A percentile compares a stretch with the other conserved stretches of the same genome.
These are phyloP conservation scores for Niveomyces coronatus DNA, from an alignment of 2,329 filamentous ascomycete genomes.

Conservation along the genomic window DNA sequence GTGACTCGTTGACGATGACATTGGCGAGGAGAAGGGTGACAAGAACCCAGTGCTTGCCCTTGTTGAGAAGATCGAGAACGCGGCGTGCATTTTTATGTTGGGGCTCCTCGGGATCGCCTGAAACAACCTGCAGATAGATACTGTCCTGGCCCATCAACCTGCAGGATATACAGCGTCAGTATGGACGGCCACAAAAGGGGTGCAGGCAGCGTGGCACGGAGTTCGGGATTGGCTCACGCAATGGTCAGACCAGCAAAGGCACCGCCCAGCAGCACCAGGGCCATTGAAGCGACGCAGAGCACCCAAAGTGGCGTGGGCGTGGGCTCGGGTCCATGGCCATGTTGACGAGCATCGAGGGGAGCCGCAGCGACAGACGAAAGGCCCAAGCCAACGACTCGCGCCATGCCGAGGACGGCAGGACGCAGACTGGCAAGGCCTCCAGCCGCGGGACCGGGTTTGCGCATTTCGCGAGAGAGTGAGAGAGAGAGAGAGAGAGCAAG, in stretches of 20 bases:
- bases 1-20: conserved; percentile 94
- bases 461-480: conserved; percentile 16
- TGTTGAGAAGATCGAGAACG: conserved; percentile 70
- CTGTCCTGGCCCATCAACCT: conserved; percentile 69
- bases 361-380: conserved; percentile 39
- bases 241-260: conserved; percentile 93
- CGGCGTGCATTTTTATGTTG: conserved; percentile 77
- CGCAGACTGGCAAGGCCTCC: conserved; percentile 31
- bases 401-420: conserved; percentile 40
- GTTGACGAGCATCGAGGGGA: conserved; percentile 23
- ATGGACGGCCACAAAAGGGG: neutral
- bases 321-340: conserved; percentile 31
- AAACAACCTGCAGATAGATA: conserved; percentile 92
- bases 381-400: conserved; percentile 39
- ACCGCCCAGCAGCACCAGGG: conserved; percentile 77
- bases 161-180: neutral
- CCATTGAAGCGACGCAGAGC: conserved; percentile 67
- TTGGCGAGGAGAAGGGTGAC: conserved; percentile 91
- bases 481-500: no score
- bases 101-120: conserved; percentile 71
- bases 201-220: neutral
- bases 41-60: conserved; percentile 95
- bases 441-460: conserved; percentile 14
- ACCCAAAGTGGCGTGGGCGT: conserved; percentile 64
- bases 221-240: conserved; percentile 60